These are phyloP conservation scores for Arthrobotrys conoides DNA, from an alignment of 2,329 filamentous ascomycete genomes.

Conservation along the genomic window DNA sequence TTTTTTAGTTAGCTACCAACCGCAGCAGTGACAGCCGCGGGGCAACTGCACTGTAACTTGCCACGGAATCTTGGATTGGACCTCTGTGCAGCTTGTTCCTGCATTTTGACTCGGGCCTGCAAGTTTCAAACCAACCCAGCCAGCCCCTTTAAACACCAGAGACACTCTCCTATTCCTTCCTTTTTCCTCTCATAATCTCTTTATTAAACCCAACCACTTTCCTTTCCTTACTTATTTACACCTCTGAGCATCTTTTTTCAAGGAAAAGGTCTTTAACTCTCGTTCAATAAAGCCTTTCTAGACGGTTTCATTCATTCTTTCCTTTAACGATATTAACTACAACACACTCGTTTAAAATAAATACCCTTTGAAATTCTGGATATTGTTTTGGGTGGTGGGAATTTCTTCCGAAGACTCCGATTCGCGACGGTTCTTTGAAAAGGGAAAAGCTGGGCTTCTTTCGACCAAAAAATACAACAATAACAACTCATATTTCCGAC, in stretches of 20 bases:
- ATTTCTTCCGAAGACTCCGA: constrained; percentile 30
- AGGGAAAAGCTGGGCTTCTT: constrained; percentile 49
- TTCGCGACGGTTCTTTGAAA: constrained; percentile 49
- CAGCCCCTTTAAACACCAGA: constrained; percentile 51
- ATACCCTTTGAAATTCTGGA: constrained; percentile 8
- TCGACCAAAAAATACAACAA: constrained; percentile 17
- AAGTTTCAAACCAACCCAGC: constrained; percentile 38
- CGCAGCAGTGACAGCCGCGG: constrained; percentile 48
- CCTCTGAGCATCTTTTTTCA: constrained; percentile 2
- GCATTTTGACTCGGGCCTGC: constrained; percentile 44
- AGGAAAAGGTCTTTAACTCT: constrained; percentile 22
- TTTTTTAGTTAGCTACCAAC: constrained; percentile 32
- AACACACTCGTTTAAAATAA: constrained; percentile 47
- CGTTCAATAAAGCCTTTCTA: constrained; percentile 16
- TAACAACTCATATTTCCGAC: constrained; percentile 32
- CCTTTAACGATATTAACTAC: constrained; percentile 7
- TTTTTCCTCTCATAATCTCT: constrained; percentile 28
- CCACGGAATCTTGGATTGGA: constrained; percentile 26
- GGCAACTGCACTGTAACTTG: constrained; percentile 32
- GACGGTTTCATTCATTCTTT: constrained; percentile 14
- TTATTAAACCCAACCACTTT: constrained; percentile 33
- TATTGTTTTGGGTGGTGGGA: background rate
- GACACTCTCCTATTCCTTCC: constrained; percentile 43
- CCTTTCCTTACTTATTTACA: constrained; percentile 13
- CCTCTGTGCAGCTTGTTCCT: constrained; percentile 32